These are phyloP conservation scores for Calophaca sinica DNA, from an alignment of 306 rosid genomes.

Conservation along the genomic window DNA sequence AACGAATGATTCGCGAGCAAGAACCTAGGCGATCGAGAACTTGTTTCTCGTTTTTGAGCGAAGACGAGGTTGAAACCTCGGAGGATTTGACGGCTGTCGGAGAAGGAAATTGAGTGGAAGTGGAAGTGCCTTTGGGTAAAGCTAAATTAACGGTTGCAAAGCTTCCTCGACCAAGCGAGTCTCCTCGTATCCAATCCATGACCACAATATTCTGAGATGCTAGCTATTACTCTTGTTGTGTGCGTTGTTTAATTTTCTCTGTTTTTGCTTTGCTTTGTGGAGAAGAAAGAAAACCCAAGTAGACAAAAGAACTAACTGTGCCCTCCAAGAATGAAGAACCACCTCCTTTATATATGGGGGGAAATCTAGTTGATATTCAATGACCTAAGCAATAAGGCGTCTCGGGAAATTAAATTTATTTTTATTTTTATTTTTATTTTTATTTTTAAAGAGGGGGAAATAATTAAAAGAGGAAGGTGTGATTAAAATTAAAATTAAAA, in stretches of 20 bases:
- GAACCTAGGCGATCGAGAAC: slow-evolving; percentile 58
- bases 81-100: slow-evolving; percentile 75
- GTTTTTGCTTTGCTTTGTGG: slow-evolving; percentile 17
- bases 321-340: neutral
- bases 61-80: slow-evolving; percentile 39
- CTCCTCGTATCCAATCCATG: slow-evolving; percentile 92
- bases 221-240: neutral
- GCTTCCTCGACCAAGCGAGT: slow-evolving; percentile 74
- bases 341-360: slow-evolving; percentile 26
- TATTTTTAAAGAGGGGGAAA: neutral
- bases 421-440: neutral
- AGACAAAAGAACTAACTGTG: neutral
- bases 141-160: slow-evolving; percentile 75
- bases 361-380: slow-evolving; percentile 39
- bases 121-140: slow-evolving; percentile 10
- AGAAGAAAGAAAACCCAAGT: slow-evolving; percentile 13
- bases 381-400: slow-evolving; percentile 28
- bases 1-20: slow-evolving; percentile 64
- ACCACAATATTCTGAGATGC: too few species aligned
- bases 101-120: slow-evolving; percentile 31
- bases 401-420: neutral
- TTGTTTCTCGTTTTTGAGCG: slow-evolving; percentile 73
- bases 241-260: too few species aligned
- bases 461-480: neutral
- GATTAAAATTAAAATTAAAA: neutral